Percentiles rank a stretch among this genome's conserved stretches.
phyloP scores from a whole-genome alignment of 2,329 filamentous ascomycete genomes.

The Sodiomyces alkalinus region DNA sequence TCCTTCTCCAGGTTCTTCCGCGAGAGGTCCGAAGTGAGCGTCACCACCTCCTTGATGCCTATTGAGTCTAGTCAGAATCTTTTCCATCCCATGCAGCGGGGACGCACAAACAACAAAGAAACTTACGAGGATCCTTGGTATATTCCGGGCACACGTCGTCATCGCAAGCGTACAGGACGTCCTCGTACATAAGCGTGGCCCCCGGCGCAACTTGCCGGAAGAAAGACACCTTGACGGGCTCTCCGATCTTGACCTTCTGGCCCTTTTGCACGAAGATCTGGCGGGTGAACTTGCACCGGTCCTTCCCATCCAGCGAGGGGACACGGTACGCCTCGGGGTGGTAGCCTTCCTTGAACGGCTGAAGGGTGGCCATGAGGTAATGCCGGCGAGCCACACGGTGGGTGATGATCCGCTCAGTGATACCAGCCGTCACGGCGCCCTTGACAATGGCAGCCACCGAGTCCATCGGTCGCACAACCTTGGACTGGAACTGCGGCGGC shows the following conservation, averaged over 20 bases:
- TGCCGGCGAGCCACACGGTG: conserved; percentile 93
- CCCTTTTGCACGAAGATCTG: conserved; percentile 99
- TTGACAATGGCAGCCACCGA: conserved; percentile 98
- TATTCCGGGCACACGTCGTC: conserved; percentile 98
- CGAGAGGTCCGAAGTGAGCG: conserved; percentile 88
- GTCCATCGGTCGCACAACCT: conserved; percentile 97
- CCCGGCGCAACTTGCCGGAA: conserved; percentile 96
- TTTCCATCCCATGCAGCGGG: not conserved
- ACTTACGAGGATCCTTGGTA: conserved; percentile 97
- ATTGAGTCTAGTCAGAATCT: conserved; percentile 13
- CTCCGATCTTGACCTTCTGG: conserved; percentile 96
- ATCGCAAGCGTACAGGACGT: conserved; percentile 93
- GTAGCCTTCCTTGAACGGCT: conserved; percentile 97
- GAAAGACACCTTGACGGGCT: conserved; percentile 97
- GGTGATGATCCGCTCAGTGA: conserved; percentile 91
- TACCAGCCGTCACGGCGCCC: conserved; percentile 92
- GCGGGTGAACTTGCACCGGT: conserved; percentile 94
- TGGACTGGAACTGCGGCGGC: conserved; percentile 93
- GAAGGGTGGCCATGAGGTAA: conserved; percentile 97
- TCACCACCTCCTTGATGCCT: conserved; percentile 99
- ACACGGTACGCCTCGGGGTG: conserved; percentile 97
- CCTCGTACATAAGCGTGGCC: conserved; percentile 97
- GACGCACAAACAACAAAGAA: conserved; percentile 2
- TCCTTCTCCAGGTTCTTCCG: conserved; percentile 98
- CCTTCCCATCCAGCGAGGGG: conserved; percentile 88